These are phyloP conservation scores for Emergomyces africanus DNA, from an alignment of 2,329 filamentous ascomycete genomes.

Conservation along the genomic window DNA sequence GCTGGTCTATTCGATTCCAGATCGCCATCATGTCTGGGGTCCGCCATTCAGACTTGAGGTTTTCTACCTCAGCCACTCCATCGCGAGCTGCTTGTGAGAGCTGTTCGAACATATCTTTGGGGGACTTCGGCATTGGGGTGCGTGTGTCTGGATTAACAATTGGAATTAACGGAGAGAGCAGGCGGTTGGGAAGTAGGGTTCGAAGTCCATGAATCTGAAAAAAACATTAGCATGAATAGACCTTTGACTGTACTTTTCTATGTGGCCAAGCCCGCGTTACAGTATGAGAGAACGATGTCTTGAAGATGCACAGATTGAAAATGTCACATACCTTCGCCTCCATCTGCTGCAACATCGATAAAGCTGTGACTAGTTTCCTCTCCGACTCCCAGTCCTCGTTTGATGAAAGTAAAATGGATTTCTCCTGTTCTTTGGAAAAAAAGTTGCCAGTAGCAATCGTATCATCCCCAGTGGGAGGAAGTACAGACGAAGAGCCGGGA, in stretches of 20 bases:
- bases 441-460: not conserved
- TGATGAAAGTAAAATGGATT: not conserved
- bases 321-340: conserved; percentile 16
- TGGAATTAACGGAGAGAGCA: conserved; percentile 28
- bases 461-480: not conserved
- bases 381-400: conserved; percentile 20
- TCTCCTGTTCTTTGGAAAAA: not conserved
- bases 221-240: not conserved
- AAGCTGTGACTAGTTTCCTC: conserved; percentile 26
- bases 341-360: conserved; percentile 29
- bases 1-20: conserved; percentile 25
- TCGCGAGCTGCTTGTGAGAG: conserved; percentile 23
- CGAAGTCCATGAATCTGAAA: conserved; percentile 31
- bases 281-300: not conserved
- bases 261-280: not conserved
- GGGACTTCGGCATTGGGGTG: conserved; percentile 20
- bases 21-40: conserved; percentile 27
- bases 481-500: not conserved
- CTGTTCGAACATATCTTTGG: conserved; percentile 22
- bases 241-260: conserved; percentile 6
- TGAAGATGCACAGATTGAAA: not conserved
- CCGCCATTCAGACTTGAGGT: conserved; percentile 29
- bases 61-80: conserved; percentile 24
- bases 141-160: conserved; percentile 21
- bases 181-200: conserved; percentile 27